Base-by-base conservation (phyloP, 805 yeast genomes). In the Lachancea sp. region DNA sequence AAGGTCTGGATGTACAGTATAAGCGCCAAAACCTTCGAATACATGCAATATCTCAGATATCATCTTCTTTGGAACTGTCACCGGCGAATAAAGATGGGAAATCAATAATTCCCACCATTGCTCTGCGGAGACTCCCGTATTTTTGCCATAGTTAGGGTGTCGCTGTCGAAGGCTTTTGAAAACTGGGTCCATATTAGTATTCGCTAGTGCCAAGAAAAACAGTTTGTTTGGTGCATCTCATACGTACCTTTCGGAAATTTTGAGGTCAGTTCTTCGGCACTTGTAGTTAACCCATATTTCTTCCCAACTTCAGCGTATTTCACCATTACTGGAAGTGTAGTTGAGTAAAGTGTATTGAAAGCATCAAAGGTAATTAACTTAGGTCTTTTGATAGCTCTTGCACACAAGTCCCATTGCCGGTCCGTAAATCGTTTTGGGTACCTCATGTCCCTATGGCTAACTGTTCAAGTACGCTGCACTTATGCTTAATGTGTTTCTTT, bases 121-220 rank as follows among this genome's bases (percentile, higher is more conserved):
- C 3, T 54, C 50, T 3, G 70, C 63, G 0, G 60, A 45, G 13
- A 70, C 46, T 0, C 53, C 51, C 1, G 53, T 39, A 2, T 42
- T 34, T 45, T 76, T 77, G 1, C 90, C 90, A 52, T 78, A 82
- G 51, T 80, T 78, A 8, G 89, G 88, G 50, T 62, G 74, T 44
- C 61, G 38, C 5, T 32, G 25, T 25, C 60, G 55, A 48, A 76
- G 49, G 11, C 56, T 49, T 19, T 63, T 50, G 57, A 69, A 74
- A 2, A 61, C 58, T 8, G 6, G 19, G 13, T 11, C 20, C 6
- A 4, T 8, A 28, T 34, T 34, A 34, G 36, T 25, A 22, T 6
- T 9, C 17, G 12, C 18, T 13, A 9, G 3, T 28, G 5, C 16
- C 7, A 11, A 8, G 17, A 8, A 5, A 25, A 5, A 15, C 11